Evolutionary conservation across 768 basidiomycete genomes (phyloP), one percentile per base, ranked within the genome.

Genomic region (Strobilomyces echinocephalus): DNA sequence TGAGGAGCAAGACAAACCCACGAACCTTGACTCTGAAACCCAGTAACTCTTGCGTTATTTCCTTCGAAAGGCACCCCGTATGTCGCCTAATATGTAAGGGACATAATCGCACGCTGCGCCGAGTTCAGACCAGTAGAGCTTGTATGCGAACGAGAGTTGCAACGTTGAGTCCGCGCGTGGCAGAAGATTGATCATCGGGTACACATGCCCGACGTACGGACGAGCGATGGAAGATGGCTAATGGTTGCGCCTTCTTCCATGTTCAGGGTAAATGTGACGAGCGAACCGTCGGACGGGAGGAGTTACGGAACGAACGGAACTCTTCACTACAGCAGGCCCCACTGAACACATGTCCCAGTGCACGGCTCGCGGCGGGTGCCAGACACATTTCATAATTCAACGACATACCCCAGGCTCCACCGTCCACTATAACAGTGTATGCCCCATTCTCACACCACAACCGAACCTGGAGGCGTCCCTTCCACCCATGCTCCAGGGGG

Each of bases 161-260:
- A 63, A 64, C 63, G 62, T 65, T 63, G 63, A 38, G 43, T 54
- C 50, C 63, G 49, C 46, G 56, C 63, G 54, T 39, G 40, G 50
- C 40, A 53, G 62, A 64, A 64, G 63, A 62, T 62, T 62, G 62
- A 64, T 63, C 42, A 63, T 63, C 62, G 61, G 62, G 52, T 47
- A 42, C 20, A 47, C 44, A 56, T 53, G 53, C 48, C 28, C 24
- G 52, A 51, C 56, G 39, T 20, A 53, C 53, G 57, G 60, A 56
- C 44, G 44, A 40, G 50, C 51, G 47, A 58, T 45, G 49, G 51
- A 53, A 43, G 20, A 34, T 59, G 49, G 44, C 26, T 52, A 44
- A 50, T 53, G 40, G 43, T 34, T 50, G 21, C 26, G 44, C 31
- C 50, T 21, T 28, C 43, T 46, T 55, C 52, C 58, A 54, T 56